A percentile compares a stretch with the other conserved stretches of the same genome.
These are phyloP conservation scores for Deinandra increscens DNA, from an alignment of 129 eudicot species.

Conservation along the genomic window DNA sequence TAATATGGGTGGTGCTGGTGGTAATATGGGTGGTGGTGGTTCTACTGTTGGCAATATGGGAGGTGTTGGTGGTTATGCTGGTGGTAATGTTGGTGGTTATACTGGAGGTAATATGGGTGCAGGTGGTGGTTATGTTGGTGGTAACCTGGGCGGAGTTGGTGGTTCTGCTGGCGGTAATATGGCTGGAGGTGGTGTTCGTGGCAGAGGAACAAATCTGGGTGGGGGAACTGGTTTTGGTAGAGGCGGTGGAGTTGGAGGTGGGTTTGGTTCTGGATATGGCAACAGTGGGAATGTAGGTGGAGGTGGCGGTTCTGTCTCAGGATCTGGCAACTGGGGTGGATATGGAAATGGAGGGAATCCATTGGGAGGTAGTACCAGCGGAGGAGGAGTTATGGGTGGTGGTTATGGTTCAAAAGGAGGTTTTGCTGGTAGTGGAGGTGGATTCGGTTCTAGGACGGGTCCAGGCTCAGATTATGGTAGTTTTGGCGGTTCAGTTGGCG, in stretches of 20 bases:
- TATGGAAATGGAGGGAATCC: slow-evolving; percentile 30
- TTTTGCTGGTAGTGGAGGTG: slow-evolving; percentile 30
- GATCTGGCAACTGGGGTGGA: slow-evolving; percentile 41
- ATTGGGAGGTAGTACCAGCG: slow-evolving; percentile 19
- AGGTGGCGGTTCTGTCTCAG: slow-evolving; percentile 27
- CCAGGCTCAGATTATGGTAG: slow-evolving; percentile 30
- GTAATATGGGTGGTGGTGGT: slow-evolving; percentile 12
- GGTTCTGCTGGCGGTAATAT: slow-evolving; percentile 17
- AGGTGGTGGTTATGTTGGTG: slow-evolving; percentile 15
- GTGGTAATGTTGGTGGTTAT: neutral
- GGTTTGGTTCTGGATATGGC: slow-evolving; percentile 8
- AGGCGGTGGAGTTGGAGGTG: slow-evolving; percentile 4
- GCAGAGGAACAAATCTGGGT: slow-evolving; percentile 6
- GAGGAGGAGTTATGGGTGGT: slow-evolving; percentile 27
- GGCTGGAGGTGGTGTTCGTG: slow-evolving; percentile 15
- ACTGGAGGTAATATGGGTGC: slow-evolving; percentile 21
- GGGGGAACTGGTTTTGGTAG: slow-evolving; percentile 15
- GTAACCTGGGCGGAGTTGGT: slow-evolving; percentile 1
- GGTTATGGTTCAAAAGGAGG: slow-evolving; percentile 38
- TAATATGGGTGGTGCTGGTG: slow-evolving; percentile 21
- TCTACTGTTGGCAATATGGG: slow-evolving; percentile 23
- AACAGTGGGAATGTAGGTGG: slow-evolving; percentile 25
- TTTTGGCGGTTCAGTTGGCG: slow-evolving; percentile 26
- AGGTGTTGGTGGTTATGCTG: slow-evolving; percentile 21
- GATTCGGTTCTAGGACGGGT: slow-evolving; percentile 25